Evolutionary conservation across 495 filamentous ascomycete species (phyloP).

Genomic region (Extremus antarcticus): DNA sequence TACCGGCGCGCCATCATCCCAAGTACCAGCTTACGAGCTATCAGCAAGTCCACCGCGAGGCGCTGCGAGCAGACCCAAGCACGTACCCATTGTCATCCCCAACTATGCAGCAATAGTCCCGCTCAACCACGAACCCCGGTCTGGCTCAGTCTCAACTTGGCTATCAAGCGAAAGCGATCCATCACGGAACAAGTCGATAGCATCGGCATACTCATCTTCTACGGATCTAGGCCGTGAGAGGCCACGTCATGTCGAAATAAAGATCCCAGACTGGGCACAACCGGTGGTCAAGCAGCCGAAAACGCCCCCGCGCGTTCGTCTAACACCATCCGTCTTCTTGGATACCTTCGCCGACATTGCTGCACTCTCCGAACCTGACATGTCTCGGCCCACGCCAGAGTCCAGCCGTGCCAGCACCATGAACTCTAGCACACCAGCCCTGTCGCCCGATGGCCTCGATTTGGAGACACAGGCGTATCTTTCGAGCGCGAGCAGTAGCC

Average conservation of each 20-base stretch:
- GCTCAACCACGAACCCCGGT: slow-evolving; percentile 14
- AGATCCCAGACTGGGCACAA: slow-evolving; percentile 30
- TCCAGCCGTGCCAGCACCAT: slow-evolving; percentile 44
- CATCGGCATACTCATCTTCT: background rate
- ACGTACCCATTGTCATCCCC: slow-evolving; percentile 34
- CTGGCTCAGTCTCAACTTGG: slow-evolving; percentile 19
- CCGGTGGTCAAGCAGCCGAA: slow-evolving; percentile 22
- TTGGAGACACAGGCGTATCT: slow-evolving; percentile 18
- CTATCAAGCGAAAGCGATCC: slow-evolving; percentile 22
- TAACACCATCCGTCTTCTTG: slow-evolving; percentile 14
- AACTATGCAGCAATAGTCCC: slow-evolving; percentile 26
- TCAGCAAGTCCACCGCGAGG: slow-evolving; percentile 12
- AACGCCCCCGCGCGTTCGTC: slow-evolving; percentile 14
- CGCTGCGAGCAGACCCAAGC: slow-evolving; percentile 24
- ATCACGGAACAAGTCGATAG: slow-evolving; percentile 1
- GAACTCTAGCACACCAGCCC: slow-evolving; percentile 46
- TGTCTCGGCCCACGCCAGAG: slow-evolving; percentile 30
- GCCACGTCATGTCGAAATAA: slow-evolving; percentile 32
- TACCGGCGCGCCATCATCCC: background rate
- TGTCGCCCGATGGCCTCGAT: slow-evolving; percentile 27
- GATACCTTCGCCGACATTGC: slow-evolving; percentile 10
- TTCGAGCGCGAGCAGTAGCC: slow-evolving; percentile 43
- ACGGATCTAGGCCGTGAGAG: background rate
- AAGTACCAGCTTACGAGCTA: slow-evolving; percentile 9
- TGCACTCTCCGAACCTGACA: slow-evolving; percentile 20